Base-by-base conservation (phyloP, 2,329 filamentous ascomycete genomes). In the Tolypocladium capitatum region DNA sequence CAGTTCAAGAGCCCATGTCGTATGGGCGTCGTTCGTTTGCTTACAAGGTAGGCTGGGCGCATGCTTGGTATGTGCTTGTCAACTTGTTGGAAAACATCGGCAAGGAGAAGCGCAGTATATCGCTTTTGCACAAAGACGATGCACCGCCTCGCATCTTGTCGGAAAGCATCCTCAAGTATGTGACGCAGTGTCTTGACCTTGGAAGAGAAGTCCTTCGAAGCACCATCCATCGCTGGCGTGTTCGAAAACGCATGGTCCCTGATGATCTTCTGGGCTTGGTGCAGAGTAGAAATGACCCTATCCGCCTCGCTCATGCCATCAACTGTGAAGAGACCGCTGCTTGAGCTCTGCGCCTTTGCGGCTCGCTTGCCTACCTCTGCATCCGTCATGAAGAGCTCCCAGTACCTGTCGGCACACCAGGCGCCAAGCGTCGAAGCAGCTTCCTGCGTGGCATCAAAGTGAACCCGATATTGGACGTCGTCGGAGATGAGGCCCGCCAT, bases 71-170 rank as follows among this genome's bases (percentile, higher is more conserved):
- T 74, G 1, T 70, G 68, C 48, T 88, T 70, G 1, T 64, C 61
- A 1, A 69, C 58, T 18, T 76, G 71, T 34, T 64, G 63, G 51
- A 94, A 83, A 0, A 94, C 68, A 40, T 84, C 79, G 1, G 76
- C 69, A 1, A 98, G 68, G 16, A 94, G 64, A 18, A 79, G 76
- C 1, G 90, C 91, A 0, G 88, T 91, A 53, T 84, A 80, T 36
- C 89, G 75, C 60, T 84, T 76, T 51, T 87, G 74, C 0, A 94
- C 88, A 62, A 98, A 97, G 0, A 97, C 78, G 48, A 98, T 94
- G 58, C 88, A 94, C 2, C 63, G 55, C n/a, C 52, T 56, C 2
- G 56, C 54, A 5, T 47, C 33, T 18, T 82, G 81, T 28, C 74
- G 70, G 7, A 89, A 96, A 45, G 83, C 74, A 8, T 77, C 63